A percentile compares a stretch with the other conserved stretches of the same genome.
Evolutionary conservation across 306 rosid species (phyloP).

Genomic region (Cajanus cajan): DNA sequence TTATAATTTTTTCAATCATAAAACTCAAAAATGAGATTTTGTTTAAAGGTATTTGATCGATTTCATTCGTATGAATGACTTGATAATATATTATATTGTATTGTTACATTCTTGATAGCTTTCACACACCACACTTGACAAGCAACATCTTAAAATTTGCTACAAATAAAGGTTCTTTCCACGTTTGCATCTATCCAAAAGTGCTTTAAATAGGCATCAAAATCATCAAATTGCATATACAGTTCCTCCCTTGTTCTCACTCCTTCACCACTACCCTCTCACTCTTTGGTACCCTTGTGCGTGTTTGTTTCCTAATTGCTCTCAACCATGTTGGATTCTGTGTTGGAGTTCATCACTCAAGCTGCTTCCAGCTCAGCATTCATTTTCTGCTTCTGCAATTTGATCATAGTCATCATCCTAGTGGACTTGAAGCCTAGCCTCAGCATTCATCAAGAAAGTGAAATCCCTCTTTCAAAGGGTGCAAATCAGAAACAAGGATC

Average conservation of each 20-base stretch:
- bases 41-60: too few species aligned
- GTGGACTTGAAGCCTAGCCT: slow-evolving; percentile 53
- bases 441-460: slow-evolving; percentile 37
- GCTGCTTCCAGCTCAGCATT: slow-evolving; percentile 68
- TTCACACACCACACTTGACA: slow-evolving; percentile 48
- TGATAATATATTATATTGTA: neutral
- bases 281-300: slow-evolving; percentile 7
- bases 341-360: slow-evolving; percentile 50
- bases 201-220: slow-evolving; percentile 39
- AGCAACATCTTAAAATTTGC: slow-evolving; percentile 23
- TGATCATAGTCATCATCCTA: slow-evolving; percentile 65
- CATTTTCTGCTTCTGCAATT: slow-evolving; percentile 69
- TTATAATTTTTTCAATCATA: too few species aligned
- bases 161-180: slow-evolving; percentile 31
- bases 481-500: slow-evolving; percentile 30
- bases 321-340: slow-evolving; percentile 54
- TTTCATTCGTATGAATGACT: too few species aligned
- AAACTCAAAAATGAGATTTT: too few species aligned
- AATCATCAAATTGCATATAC: slow-evolving; percentile 16
- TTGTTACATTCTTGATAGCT: slow-evolving; percentile 38
- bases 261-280: slow-evolving; percentile 1
- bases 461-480: slow-evolving; percentile 28
- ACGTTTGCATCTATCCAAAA: slow-evolving; percentile 37
- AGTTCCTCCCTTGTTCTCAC: slow-evolving; percentile 5
- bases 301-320: neutral